A percentile compares a stretch with the other conserved stretches of the same genome.
phyloP scores from a whole-genome alignment of 2,329 filamentous ascomycete genomes.

The Clarireedia paspali region DNA sequence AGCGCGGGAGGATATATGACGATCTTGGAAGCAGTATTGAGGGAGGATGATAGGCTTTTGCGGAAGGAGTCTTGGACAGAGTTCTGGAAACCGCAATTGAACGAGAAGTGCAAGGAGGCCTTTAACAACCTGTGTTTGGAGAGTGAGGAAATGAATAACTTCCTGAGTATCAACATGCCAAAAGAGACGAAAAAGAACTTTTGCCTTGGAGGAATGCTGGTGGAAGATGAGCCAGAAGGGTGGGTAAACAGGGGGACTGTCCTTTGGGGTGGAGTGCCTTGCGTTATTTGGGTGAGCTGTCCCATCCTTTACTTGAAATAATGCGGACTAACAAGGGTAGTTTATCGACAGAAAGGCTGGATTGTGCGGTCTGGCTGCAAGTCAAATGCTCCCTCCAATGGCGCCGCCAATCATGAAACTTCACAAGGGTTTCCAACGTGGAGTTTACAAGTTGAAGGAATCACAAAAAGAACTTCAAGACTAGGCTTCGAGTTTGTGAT shows the following conservation, averaged over 20 bases:
- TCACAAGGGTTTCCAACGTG: neutral
- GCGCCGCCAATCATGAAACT: neutral
- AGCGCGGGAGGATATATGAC: constrained; percentile 35
- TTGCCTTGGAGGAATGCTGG: neutral
- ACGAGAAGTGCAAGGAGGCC: neutral
- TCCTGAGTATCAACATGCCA: neutral
- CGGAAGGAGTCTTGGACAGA: constrained; percentile 10
- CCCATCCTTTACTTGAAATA: neutral
- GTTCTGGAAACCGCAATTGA: neutral
- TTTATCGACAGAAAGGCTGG: neutral
- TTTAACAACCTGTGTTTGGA: neutral
- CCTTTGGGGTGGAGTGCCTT: neutral
- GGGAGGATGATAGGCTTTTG: constrained; percentile 42
- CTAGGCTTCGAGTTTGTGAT: too few species aligned
- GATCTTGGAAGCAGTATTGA: constrained; percentile 38
- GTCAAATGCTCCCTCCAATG: neutral
- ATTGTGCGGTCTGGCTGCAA: neutral
- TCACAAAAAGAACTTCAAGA: neutral
- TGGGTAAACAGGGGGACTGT: neutral
- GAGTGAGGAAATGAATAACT: neutral
- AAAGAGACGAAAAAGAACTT: neutral
- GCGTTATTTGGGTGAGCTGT: neutral
- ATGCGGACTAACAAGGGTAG: neutral
- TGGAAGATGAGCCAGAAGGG: neutral
- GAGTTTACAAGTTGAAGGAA: neutral